Conservation (phyloP, 2,329 filamentous ascomycete species). For the Gnomoniopsis sp. region DNA sequence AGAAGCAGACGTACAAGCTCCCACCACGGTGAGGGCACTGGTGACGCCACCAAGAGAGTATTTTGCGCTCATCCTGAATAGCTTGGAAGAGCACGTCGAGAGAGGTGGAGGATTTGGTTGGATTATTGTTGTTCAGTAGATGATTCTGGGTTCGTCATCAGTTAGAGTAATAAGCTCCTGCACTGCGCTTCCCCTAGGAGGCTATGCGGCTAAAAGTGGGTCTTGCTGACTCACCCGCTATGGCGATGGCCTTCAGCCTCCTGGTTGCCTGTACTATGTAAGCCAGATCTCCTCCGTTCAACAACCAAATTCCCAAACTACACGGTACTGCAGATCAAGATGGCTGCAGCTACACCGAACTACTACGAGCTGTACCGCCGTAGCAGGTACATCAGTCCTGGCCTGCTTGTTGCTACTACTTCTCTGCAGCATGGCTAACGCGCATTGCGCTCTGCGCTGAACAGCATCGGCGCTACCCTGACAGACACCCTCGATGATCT, state of each 20-base stretch:
- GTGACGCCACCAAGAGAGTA: constrained; percentile 69
- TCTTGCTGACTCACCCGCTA: constrained; percentile 3
- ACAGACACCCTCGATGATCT: constrained; percentile 97
- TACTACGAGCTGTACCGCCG: constrained; percentile 96
- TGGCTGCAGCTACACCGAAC: constrained; percentile 51
- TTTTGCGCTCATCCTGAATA: constrained; percentile 62
- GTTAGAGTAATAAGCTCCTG: constrained; percentile 8
- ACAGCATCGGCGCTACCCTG: constrained; percentile 84
- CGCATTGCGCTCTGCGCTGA: constrained; percentile 10
- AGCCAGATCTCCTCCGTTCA: constrained; percentile 1
- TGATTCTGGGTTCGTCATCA: constrained; percentile 14
- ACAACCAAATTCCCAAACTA: constrained; percentile 21
- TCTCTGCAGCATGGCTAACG: constrained; percentile 19
- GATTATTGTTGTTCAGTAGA: constrained; percentile 1
- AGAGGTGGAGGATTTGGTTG: background rate
- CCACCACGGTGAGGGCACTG: constrained; percentile 68
- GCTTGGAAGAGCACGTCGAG: constrained; percentile 18
- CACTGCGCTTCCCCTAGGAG: background rate
- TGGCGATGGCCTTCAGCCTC: background rate
- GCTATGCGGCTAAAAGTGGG: constrained; percentile 5
- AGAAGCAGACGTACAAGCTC: constrained; percentile 64
- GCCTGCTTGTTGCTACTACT: constrained; percentile 18
- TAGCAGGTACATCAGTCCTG: constrained; percentile 71
- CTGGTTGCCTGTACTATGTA: background rate
- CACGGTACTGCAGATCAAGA: constrained; percentile 28